Evolutionary conservation across 331 rosid genomes (phyloP).

Genomic region (Stylosanthes scabra): DNA sequence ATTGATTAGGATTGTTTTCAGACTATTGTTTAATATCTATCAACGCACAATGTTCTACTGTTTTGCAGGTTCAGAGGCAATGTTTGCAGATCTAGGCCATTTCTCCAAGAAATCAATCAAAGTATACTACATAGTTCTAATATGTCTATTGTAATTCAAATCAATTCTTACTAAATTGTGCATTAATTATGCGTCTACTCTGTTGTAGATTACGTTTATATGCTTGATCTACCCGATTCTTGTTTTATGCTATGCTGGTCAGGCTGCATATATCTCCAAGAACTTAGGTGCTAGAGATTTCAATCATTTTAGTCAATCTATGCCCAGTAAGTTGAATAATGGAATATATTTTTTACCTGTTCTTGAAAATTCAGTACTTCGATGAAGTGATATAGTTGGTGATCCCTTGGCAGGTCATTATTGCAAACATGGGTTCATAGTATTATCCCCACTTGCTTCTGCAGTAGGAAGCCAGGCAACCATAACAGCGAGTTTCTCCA

Average conservation of each 20-base stretch:
- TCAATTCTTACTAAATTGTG: constrained; percentile 35
- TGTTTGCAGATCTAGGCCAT: constrained; percentile 86
- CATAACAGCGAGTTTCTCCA: constrained; percentile 80
- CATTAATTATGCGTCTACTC: constrained; percentile 25
- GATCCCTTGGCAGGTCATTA: constrained; percentile 47
- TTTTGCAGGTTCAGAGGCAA: constrained; percentile 76
- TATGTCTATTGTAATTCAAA: constrained; percentile 1
- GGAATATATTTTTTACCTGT: not conserved
- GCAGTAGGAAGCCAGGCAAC: constrained; percentile 93
- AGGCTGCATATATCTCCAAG: constrained; percentile 78
- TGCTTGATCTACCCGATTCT: constrained; percentile 86
- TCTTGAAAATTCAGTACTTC: constrained; percentile 5
- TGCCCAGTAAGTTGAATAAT: constrained; percentile 61
- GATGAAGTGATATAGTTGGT: constrained; percentile 38
- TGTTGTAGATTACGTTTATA: constrained; percentile 69
- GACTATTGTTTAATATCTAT: constrained; percentile 5
- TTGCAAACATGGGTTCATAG: constrained; percentile 52
- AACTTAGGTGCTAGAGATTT: constrained; percentile 45
- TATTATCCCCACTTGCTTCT: constrained; percentile 70
- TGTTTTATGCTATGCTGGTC: constrained; percentile 77
- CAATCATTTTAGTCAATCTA: constrained; percentile 69
- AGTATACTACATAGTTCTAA: constrained; percentile 43
- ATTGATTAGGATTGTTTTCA: not conserved
- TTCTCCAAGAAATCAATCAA: constrained; percentile 82
- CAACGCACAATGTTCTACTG: not conserved